phyloP scores from a whole-genome alignment of 305 asterid genomes.

The Coffea humblotiana region DNA sequence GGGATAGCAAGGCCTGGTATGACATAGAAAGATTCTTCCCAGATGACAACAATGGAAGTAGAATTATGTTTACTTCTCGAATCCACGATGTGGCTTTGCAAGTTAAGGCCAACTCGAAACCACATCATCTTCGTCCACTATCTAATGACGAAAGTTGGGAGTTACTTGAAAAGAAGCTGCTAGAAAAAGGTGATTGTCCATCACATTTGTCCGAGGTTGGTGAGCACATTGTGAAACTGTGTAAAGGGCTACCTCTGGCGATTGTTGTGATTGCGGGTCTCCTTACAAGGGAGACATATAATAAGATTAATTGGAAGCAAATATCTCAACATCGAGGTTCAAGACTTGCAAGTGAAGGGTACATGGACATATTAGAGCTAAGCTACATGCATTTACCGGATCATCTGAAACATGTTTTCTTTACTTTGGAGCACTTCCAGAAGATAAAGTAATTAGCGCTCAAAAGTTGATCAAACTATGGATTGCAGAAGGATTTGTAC shows the following conservation, averaged over 20 bases:
- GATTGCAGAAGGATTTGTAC: constrained; percentile 18
- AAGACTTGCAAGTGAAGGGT: not conserved
- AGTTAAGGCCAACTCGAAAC: too few relatives aligned
- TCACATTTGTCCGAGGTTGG: not conserved
- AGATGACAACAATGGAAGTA: not conserved
- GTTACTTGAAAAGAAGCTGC: not conserved
- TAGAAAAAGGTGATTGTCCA: not conserved
- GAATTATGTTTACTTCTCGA: constrained; percentile 3
- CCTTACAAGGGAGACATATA: not conserved
- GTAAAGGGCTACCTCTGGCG: constrained; percentile 3
- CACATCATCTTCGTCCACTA: not conserved
- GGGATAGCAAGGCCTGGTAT: constrained; percentile 8
- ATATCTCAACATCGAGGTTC: not conserved
- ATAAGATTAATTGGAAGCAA: not conserved
- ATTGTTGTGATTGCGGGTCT: constrained; percentile 10
- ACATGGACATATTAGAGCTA: not conserved
- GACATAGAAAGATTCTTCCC: not conserved
- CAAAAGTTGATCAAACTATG: constrained; percentile 10
- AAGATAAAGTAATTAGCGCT: not conserved
- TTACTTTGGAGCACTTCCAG: constrained; percentile 1
- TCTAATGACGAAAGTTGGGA: constrained; percentile 13
- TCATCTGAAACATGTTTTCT: not conserved
- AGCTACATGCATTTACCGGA: constrained; percentile 11
- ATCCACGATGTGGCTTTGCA: not conserved
- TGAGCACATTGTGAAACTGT: not conserved